These are phyloP conservation scores for Tubosaeta sp. DNA, from an alignment of 768 basidiomycete species.

Conservation along the genomic window DNA sequence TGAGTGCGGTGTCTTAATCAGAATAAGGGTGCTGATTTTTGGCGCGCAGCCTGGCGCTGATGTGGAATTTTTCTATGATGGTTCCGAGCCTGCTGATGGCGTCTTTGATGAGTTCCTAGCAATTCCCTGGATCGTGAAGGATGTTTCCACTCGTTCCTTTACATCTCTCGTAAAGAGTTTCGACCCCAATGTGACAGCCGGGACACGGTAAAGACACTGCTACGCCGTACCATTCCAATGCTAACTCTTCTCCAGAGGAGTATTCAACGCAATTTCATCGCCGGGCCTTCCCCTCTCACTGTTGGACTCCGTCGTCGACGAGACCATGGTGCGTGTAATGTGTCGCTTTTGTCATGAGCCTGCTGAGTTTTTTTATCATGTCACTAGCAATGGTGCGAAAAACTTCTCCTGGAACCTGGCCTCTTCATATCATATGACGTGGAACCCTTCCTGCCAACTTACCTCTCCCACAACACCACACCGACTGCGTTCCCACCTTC, in stretches of 20 bases:
- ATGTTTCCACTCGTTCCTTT: slow-evolving; percentile 13
- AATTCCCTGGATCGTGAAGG: neutral
- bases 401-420: neutral
- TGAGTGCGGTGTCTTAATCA: neutral
- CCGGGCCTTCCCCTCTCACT: slow-evolving; percentile 4
- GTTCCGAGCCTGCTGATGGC: slow-evolving; percentile 19
- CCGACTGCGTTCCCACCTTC: slow-evolving; percentile 43
- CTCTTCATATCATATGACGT: slow-evolving; percentile 17
- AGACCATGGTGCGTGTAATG: slow-evolving; percentile 10
- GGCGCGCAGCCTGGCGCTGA: neutral
- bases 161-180: slow-evolving; percentile 4
- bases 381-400: neutral
- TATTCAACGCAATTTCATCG: neutral
- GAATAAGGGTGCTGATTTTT: neutral
- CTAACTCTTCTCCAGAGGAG: neutral
- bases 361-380: neutral
- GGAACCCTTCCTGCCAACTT: slow-evolving; percentile 45
- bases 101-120: slow-evolving; percentile 23
- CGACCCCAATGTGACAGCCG: neutral
- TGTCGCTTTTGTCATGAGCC: neutral
- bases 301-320: slow-evolving; percentile 7
- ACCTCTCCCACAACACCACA: slow-evolving; percentile 34
- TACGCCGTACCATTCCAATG: neutral
- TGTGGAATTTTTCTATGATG: slow-evolving; percentile 53
- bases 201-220: slow-evolving; percentile 22